Evolutionary conservation across 1,139 yeast genomes (phyloP).

Genomic region (Taphrina wiesneri): DNA sequence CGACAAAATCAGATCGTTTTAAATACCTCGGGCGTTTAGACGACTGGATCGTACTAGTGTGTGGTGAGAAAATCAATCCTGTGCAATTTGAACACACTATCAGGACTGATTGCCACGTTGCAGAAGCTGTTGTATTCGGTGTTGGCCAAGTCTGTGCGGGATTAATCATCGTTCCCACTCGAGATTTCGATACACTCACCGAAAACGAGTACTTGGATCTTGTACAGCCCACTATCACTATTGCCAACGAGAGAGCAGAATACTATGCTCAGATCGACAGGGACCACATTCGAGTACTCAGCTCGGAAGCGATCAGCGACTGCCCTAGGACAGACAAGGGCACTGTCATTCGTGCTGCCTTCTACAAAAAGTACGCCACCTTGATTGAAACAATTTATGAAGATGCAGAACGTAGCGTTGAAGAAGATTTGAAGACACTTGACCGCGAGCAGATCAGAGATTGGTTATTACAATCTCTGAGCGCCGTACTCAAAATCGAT

Average conservation of each 20-base stretch:
- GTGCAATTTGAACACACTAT: slow-evolving; percentile 3
- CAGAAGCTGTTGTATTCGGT: background rate
- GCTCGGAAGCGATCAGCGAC: background rate
- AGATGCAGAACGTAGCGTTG: background rate
- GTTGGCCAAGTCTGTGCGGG: background rate
- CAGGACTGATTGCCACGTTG: background rate
- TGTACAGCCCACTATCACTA: background rate
- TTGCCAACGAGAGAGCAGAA: background rate
- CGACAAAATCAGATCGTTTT: background rate
- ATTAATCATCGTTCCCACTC: background rate
- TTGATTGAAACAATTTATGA: background rate
- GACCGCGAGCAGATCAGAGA: background rate
- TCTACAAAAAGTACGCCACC: background rate
- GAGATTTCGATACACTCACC: background rate
- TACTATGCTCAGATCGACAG: background rate
- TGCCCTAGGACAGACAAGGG: background rate
- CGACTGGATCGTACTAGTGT: background rate
- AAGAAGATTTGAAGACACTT: background rate
- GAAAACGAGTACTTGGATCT: background rate
- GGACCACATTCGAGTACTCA: background rate
- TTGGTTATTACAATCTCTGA: background rate
- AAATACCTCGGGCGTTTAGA: slow-evolving; percentile 2
- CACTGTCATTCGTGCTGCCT: slow-evolving; percentile 1
- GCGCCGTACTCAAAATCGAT: background rate
- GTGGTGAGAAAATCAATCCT: slow-evolving; percentile 2